Percentiles rank a stretch among this genome's conserved stretches.
These are phyloP conservation scores for Hirsutella rhossiliensis DNA, from an alignment of 2,329 filamentous ascomycete genomes.

Conservation along the genomic window DNA sequence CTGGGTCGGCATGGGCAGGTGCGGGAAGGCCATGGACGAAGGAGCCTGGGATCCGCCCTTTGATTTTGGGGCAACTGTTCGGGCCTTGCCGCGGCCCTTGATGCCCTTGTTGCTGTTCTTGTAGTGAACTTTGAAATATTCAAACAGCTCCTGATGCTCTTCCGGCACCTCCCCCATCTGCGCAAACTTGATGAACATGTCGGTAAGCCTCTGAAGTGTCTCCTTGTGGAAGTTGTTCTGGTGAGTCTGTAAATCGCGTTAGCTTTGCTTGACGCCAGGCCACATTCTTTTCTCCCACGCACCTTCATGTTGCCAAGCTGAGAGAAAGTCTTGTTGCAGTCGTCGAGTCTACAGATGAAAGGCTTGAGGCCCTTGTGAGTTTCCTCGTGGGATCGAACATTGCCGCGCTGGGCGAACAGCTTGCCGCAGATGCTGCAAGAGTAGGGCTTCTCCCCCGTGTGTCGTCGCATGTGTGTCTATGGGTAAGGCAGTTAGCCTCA, in stretches of 20 bases:
- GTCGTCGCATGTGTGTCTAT: constrained; percentile 74
- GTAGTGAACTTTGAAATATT: constrained; percentile 80
- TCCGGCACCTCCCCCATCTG: constrained; percentile 45
- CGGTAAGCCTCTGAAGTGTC: constrained; percentile 58
- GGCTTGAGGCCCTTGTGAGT: constrained; percentile 69
- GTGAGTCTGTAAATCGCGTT: constrained; percentile 49
- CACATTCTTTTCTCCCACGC: constrained; percentile 5
- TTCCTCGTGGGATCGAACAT: constrained; percentile 71
- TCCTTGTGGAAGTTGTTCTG: constrained; percentile 85
- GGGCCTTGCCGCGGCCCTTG: constrained; percentile 84
- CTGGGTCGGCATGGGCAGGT: constrained; percentile 15
- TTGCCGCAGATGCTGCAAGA: constrained; percentile 70
- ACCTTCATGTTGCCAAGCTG: constrained; percentile 90
- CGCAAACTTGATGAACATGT: constrained; percentile 55
- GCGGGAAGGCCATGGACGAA: constrained; percentile 6
- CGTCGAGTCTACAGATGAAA: constrained; percentile 69
- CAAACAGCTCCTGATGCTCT: constrained; percentile 63
- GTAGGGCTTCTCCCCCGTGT: constrained; percentile 80
- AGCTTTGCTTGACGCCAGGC: not conserved
- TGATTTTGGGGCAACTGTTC: constrained; percentile 40
- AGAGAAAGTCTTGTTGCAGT: constrained; percentile 79
- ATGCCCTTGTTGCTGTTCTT: constrained; percentile 98
- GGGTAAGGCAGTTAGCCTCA: not conserved
- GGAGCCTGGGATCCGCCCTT: constrained; percentile 11
- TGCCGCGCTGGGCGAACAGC: constrained; percentile 74